Conservation (phyloP, 2,329 filamentous ascomycete genomes). For the Metarhizium anisopliae region DNA sequence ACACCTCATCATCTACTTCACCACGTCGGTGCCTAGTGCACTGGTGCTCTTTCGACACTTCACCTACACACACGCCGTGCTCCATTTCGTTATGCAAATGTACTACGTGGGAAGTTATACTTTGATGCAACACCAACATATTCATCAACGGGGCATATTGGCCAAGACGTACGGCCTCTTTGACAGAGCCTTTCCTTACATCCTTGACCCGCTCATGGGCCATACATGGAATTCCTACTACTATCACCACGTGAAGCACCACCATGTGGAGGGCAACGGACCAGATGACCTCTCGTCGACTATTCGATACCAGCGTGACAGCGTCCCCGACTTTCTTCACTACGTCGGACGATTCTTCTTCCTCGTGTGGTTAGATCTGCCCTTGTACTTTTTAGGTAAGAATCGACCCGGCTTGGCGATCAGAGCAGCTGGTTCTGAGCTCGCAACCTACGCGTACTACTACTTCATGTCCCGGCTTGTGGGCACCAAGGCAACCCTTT, state of each 20-base stretch:
- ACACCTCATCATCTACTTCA: constrained; percentile 63
- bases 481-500: no score
- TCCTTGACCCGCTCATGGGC: constrained; percentile 68
- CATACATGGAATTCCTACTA: constrained; percentile 82
- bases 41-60: constrained; percentile 57
- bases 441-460: constrained; percentile 44
- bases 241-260: constrained; percentile 80
- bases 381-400: constrained; percentile 61
- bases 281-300: constrained; percentile 69
- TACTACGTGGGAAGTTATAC: constrained; percentile 69
- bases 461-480: constrained; percentile 32
- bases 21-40: constrained; percentile 61
- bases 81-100: constrained; percentile 56
- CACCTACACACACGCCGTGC: constrained; percentile 55
- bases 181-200: constrained; percentile 61
- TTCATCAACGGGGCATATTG: constrained; percentile 65
- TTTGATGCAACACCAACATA: constrained; percentile 77
- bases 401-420: constrained; percentile 44
- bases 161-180: constrained; percentile 43
- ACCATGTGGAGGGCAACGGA: constrained; percentile 75
- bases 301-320: constrained; percentile 67
- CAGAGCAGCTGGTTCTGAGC: constrained; percentile 53
- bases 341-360: constrained; percentile 69
- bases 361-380: constrained; percentile 66
- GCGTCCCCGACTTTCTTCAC: constrained; percentile 53